These are phyloP conservation scores for Secale cereale DNA, from an alignment of 176 grass and related monocot genomes.

Conservation along the genomic window DNA sequence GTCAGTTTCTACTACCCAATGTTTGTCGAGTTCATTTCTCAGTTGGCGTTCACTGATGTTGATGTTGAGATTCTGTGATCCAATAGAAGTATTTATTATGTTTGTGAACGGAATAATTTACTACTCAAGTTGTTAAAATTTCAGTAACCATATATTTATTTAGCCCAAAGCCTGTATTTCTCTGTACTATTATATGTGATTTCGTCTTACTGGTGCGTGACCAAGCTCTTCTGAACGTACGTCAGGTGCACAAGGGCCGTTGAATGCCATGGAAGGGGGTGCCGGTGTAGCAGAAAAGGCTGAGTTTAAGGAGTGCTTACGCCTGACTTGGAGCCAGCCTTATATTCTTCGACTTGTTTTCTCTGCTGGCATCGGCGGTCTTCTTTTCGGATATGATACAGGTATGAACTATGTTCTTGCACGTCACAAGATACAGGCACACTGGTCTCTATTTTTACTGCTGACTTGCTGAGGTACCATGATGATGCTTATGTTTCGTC, in stretches of 20 bases:
- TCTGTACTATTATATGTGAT: background rate
- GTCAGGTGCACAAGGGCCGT: background rate
- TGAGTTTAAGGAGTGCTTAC: constrained; percentile 81
- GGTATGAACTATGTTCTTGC: constrained; percentile 37
- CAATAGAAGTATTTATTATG: background rate
- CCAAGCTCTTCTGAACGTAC: constrained; percentile 1
- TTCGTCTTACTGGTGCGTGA: background rate
- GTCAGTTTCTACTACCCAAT: background rate
- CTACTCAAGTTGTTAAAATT: background rate
- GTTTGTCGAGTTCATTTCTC: background rate
- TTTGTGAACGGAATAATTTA: background rate
- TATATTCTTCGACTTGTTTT: constrained; percentile 89
- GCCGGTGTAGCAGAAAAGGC: constrained; percentile 46
- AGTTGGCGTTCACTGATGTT: background rate
- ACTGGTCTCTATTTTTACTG: background rate
- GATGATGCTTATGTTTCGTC: background rate
- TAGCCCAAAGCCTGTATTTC: background rate
- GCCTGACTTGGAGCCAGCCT: constrained; percentile 72
- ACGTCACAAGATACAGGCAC: background rate
- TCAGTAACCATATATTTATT: background rate
- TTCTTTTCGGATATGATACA: constrained; percentile 98
- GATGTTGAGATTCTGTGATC: background rate
- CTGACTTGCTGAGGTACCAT: background rate
- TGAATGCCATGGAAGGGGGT: constrained; percentile 68
- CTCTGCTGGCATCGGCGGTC: constrained; percentile 87